Conservation (phyloP, 2,329 filamentous ascomycete species). For the Incumbomyces lentus region DNA sequence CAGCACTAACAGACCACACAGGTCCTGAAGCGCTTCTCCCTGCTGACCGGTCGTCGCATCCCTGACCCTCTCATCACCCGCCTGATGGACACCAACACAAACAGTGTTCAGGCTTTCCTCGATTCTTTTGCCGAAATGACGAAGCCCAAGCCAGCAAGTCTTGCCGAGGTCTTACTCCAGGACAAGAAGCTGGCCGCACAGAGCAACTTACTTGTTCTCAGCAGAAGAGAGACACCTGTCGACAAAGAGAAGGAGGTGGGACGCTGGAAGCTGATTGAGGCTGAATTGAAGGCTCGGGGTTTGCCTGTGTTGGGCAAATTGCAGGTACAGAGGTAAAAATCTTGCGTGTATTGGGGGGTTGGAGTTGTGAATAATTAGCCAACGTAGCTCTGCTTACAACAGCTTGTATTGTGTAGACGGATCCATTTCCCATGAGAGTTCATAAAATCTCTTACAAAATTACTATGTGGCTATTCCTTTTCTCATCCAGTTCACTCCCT, state of each 20-base stretch:
- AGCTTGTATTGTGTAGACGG: no score
- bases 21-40: slow-evolving; percentile 70
- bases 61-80: slow-evolving; percentile 57
- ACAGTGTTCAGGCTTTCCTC: slow-evolving; percentile 46
- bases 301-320: slow-evolving; percentile 46
- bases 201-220: slow-evolving; percentile 61
- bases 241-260: slow-evolving; percentile 63
- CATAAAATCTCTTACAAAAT: no score
- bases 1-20: slow-evolving; percentile 29
- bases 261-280: slow-evolving; percentile 68
- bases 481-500: no score
- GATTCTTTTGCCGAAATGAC: slow-evolving; percentile 28
- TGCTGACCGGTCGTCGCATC: slow-evolving; percentile 68
- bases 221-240: slow-evolving; percentile 55
- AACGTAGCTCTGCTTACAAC: no score
- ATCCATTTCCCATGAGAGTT: no score
- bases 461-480: no score
- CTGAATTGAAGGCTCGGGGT: slow-evolving; percentile 54
- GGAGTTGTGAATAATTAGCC: no score
- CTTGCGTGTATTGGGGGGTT: no score
- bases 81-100: slow-evolving; percentile 39
- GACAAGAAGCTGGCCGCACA: slow-evolving; percentile 41
- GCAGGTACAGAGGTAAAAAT: slow-evolving; percentile 1
- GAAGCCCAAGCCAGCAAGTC: slow-evolving; percentile 39
- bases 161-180: slow-evolving; percentile 49